phyloP scores from a whole-genome alignment of 169 alveolate species.

The Eimeria falciformis region DNA sequence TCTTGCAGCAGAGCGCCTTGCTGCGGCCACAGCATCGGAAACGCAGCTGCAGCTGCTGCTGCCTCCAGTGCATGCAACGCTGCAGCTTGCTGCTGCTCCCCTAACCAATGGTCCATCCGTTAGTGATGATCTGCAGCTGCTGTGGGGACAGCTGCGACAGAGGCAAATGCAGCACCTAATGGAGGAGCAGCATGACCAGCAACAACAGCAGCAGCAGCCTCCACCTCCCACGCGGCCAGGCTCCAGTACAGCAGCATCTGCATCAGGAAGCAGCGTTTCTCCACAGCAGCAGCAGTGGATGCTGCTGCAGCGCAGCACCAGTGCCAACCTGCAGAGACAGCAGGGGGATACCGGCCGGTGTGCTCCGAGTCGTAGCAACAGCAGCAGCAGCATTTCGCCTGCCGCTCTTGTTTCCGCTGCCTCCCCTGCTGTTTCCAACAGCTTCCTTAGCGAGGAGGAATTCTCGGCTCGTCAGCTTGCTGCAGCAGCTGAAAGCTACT shows the following conservation, averaged over 20 bases:
- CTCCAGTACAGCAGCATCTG: conserved; percentile 4
- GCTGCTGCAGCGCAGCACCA: conserved; percentile 6
- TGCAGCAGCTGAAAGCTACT: conserved; percentile 44
- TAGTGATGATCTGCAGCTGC: conserved; percentile 54
- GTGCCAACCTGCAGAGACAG: not conserved
- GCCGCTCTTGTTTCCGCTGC: conserved; percentile 2
- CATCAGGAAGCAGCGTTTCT: conserved; percentile 45
- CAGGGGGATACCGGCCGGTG: not conserved
- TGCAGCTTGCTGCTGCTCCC: conserved; percentile 23
- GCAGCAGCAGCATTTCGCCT: conserved; percentile 6
- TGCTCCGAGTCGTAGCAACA: conserved; percentile 35
- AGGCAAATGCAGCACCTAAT: conserved; percentile 22
- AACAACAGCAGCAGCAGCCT: conserved; percentile 47
- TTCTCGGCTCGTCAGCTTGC: conserved; percentile 20
- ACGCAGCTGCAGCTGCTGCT: conserved; percentile 65
- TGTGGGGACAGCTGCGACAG: conserved; percentile 63
- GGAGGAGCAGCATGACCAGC: conserved; percentile 27
- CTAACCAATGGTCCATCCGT: not conserved
- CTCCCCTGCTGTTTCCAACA: conserved; percentile 10
- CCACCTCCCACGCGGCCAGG: not conserved
- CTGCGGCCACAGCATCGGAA: conserved; percentile 47
- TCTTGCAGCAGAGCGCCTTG: conserved; percentile 27
- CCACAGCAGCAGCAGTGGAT: conserved; percentile 17
- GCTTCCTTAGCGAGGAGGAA: not conserved
- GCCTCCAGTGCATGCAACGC: conserved; percentile 57